Evolutionary conservation across 805 yeast species (phyloP).

Genomic region (Wickerhamomyces bovis): DNA sequence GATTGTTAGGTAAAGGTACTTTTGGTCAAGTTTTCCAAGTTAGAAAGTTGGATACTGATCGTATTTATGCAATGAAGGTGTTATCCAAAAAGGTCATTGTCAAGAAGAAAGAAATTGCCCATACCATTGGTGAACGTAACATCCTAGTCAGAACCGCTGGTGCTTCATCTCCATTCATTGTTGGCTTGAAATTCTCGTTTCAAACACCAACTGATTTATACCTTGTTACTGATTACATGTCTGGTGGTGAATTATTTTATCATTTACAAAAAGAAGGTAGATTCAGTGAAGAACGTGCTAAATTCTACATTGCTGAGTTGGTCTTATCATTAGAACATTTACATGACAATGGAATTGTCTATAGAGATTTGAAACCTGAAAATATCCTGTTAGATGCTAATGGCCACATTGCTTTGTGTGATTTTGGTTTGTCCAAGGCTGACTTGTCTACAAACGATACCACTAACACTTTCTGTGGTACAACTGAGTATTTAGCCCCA

Average conservation of each 20-base stretch:
- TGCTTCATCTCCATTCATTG: slow-evolving; percentile 87
- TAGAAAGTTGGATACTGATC: slow-evolving; percentile 77
- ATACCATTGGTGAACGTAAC: slow-evolving; percentile 95
- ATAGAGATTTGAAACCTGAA: slow-evolving; percentile 96
- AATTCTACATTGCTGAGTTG: slow-evolving; percentile 94
- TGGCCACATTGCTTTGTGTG: slow-evolving; percentile 96
- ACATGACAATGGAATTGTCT: slow-evolving; percentile 93
- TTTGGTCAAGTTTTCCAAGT: slow-evolving; percentile 98
- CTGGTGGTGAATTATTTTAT: slow-evolving; percentile 97
- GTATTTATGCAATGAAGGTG: slow-evolving; percentile 97
- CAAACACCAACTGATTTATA: slow-evolving; percentile 93
- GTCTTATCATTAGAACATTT: slow-evolving; percentile 89
- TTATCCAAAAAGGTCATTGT: slow-evolving; percentile 92
- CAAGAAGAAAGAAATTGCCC: slow-evolving; percentile 95
- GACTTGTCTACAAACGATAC: slow-evolving; percentile 77
- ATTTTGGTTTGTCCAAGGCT: slow-evolving; percentile 94
- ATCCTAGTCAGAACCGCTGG: slow-evolving; percentile 89
- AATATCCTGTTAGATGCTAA: slow-evolving; percentile 92
- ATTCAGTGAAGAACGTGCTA: slow-evolving; percentile 88
- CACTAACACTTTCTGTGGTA: slow-evolving; percentile 96
- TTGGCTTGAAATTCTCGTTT: slow-evolving; percentile 91
- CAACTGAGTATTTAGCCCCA: slow-evolving; percentile 97
- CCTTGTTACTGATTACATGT: slow-evolving; percentile 94
- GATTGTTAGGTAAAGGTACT: slow-evolving; percentile 92
- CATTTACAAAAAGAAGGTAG: slow-evolving; percentile 96